These are phyloP conservation scores for Populus hybrid DNA, from an alignment of 441 rosid genomes.

Conservation along the genomic window DNA sequence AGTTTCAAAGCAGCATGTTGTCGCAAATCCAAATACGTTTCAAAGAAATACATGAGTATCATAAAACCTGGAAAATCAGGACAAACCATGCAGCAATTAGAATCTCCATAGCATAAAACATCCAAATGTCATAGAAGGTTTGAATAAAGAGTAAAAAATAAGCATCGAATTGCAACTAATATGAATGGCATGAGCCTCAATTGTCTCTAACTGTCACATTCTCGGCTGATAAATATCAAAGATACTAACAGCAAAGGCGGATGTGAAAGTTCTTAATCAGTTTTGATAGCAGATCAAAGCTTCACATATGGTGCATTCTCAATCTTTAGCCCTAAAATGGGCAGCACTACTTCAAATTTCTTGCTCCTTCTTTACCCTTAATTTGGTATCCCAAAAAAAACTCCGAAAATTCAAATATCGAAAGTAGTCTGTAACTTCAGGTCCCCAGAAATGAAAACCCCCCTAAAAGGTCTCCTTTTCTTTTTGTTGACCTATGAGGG, in stretches of 20 bases:
- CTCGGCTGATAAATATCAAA: not conserved
- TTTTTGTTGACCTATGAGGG: not conserved
- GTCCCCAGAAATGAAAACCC: too few species aligned
- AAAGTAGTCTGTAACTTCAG: too few species aligned
- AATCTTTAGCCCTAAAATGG: not conserved
- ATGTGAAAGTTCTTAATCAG: not conserved
- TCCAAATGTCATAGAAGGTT: not conserved
- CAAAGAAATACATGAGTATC: slow-evolving; percentile 84
- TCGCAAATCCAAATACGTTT: slow-evolving; percentile 79
- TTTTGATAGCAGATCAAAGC: not conserved
- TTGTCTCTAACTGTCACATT: not conserved
- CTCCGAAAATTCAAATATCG: not conserved
- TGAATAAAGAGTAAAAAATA: not conserved
- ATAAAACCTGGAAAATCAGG: slow-evolving; percentile 62
- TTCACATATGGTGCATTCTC: not conserved
- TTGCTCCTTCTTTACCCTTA: not conserved
- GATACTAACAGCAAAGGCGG: too few species aligned
- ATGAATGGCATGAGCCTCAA: not conserved
- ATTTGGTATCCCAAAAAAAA: not conserved
- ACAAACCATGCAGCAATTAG: not conserved
- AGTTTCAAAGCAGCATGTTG: slow-evolving; percentile 79
- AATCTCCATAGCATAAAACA: not conserved
- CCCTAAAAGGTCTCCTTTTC: too few species aligned
- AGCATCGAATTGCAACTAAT: not conserved
- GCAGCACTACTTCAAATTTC: not conserved